These are phyloP conservation scores for Hypoxylon sp. DNA, from an alignment of 2,329 filamentous ascomycete genomes.

Conservation along the genomic window DNA sequence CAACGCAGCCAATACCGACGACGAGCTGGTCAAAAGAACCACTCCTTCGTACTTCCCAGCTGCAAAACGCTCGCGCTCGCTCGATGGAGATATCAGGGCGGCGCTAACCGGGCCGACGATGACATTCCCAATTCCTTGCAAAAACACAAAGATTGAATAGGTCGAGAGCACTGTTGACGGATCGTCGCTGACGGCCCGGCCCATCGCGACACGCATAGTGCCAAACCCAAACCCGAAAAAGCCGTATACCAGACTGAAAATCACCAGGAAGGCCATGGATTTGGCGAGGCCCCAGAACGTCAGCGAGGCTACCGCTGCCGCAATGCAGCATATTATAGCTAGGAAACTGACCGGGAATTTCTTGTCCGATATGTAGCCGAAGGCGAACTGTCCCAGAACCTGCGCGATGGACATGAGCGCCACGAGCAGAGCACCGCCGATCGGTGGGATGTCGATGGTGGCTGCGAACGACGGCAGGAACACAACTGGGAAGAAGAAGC, in stretches of 20 bases:
- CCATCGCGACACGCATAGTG: slow-evolving; percentile 25
- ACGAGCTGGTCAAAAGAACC: slow-evolving; percentile 21
- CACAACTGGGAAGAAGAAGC: slow-evolving; percentile 16
- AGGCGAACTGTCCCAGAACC: slow-evolving; percentile 25
- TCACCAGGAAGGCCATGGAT: slow-evolving; percentile 8
- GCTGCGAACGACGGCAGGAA: slow-evolving; percentile 23
- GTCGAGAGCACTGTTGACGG: slow-evolving; percentile 15
- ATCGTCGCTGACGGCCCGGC: slow-evolving; percentile 22
- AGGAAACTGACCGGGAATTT: slow-evolving; percentile 18
- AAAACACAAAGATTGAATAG: slow-evolving; percentile 20
- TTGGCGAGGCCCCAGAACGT: slow-evolving; percentile 17
- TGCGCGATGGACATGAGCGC: slow-evolving; percentile 20
- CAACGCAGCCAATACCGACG: slow-evolving; percentile 15
- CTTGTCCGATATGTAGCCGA: slow-evolving; percentile 25
- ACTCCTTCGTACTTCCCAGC: slow-evolving; percentile 21
- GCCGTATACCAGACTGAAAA: slow-evolving; percentile 26
- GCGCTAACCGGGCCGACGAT: slow-evolving; percentile 20
- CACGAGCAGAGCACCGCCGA: slow-evolving; percentile 12
- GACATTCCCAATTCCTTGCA: slow-evolving; percentile 20
- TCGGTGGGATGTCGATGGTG: slow-evolving; percentile 10
- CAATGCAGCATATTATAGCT: slow-evolving; percentile 12
- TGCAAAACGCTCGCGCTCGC: slow-evolving; percentile 3
- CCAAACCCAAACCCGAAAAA: slow-evolving; percentile 24
- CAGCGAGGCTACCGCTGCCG: slow-evolving; percentile 5
- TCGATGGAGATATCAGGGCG: slow-evolving; percentile 13